Evolutionary conservation across 768 basidiomycete species (phyloP), one percentile per base, ranked within the genome.

Genomic region (Tylopilus rubrobrunneus): DNA sequence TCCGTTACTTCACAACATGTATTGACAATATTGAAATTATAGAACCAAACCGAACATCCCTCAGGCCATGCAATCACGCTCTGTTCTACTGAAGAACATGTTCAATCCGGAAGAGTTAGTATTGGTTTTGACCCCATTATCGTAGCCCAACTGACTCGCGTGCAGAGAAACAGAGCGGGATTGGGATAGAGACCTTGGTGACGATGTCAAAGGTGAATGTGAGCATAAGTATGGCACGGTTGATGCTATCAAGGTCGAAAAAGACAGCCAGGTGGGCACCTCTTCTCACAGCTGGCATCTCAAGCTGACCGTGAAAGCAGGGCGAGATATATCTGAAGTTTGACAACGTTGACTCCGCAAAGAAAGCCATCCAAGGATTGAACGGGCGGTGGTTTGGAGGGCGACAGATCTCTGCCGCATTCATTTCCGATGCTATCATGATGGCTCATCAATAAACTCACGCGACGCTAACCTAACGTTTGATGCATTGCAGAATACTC

Each of bases 281-380:
- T 31, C 50, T 25, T 51, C 19, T 42, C 2, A 12, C 6, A 45
- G n/a, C 19, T 21, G 42, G 33, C 6, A 41, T 58, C 33, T 56
- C 28, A 33, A 47, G 15, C 45, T 61, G 55, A 62, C 51, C 52
- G 44, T 42, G 59, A 28, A 48, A 23, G 23, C 64, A 98, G 92
- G 96, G 97, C 64, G 94, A 99, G 73, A 97, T 99, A 46, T 98
- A 97, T 71, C 79, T 98, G 69, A 92, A 96, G 73, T 98, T 98
- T 64, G 81, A 83, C 54, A 70, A 78, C 25, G 74, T 93, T 55
- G 91, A 92, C 2, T 76, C 82, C 11, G 92, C 97, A 31, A 87
- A 86, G 67, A 82, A 85, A 54, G 91, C 95, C 37, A 75, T 97
- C 44, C 84, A 90, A 70, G 91, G 92, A 62, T 81, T 99, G 51